Base-by-base conservation (phyloP, 2,329 filamentous ascomycete genomes). In the Neopestalotiopsis sp. region DNA sequence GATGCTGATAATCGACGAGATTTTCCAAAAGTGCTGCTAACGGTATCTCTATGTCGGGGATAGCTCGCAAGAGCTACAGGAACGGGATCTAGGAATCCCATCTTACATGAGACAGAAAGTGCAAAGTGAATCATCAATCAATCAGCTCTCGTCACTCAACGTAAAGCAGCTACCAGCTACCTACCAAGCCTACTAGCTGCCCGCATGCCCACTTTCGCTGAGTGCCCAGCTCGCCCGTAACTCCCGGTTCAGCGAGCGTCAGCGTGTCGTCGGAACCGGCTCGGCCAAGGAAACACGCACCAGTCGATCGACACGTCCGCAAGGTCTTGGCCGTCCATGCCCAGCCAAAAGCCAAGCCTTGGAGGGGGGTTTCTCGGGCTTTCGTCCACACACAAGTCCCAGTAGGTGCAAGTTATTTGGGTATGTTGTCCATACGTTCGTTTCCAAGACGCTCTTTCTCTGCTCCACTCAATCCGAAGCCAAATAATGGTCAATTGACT, bases 251-350 rank as follows among this genome's bases (percentile, higher is more conserved):
- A 52, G 17, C 17, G 24, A 10, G 17, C 45, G 20, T 52, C 45
- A 52, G 45, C 45, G 17, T 17, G 45, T 24, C 17, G 17, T 20
- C 45, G 45, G 30, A 59, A 14, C 57, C 30, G 24, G 57, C 30
- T 34, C 24, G 57, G 57, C 57, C 57, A 59, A 59, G n/a, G 24
- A 24, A 28, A 34, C 49, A 56, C 49, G 14, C 49, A 59, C 24
- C 24, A 34, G 24, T 30, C 24, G 24, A 59, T 59, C 57, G 17
- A 59, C 24, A n/a, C 57, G 57, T 32, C 30, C 57, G n/a, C 28
- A 13, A 42, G 30, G 34, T 67, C 67, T 64, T 67, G 56, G 49
- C 49, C 45, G 68, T 67, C 63, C 57, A 63, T 61, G 63, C 40
- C 65, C 66, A 66, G 38, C 63, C 66, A 17, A 57, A 67, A 24